These are phyloP conservation scores for Aspergillus sp. DNA, from an alignment of 2,329 filamentous ascomycete species.

Conservation along the genomic window DNA sequence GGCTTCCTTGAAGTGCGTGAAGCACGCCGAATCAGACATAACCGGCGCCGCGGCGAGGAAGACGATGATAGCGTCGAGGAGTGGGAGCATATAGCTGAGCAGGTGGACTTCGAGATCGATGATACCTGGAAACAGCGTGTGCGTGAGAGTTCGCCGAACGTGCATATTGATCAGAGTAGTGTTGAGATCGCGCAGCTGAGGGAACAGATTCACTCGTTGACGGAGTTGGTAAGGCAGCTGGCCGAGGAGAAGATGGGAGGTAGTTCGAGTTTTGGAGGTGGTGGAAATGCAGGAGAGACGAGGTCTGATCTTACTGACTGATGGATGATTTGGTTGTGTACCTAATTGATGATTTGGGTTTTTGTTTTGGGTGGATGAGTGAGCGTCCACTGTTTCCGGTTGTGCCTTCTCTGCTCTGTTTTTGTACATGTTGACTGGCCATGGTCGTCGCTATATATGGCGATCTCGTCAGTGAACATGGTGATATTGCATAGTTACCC, in stretches of 20 bases:
- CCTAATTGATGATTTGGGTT: not conserved
- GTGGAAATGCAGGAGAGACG: constrained; percentile 10
- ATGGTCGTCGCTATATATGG: not conserved
- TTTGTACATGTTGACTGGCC: not conserved
- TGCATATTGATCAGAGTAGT: constrained; percentile 76
- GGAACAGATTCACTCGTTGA: constrained; percentile 60
- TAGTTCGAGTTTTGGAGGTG: not conserved
- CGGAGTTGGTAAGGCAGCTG: constrained; percentile 64
- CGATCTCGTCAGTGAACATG: too few relatives aligned
- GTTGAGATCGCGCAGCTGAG: constrained; percentile 56
- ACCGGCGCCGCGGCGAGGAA: constrained; percentile 76
- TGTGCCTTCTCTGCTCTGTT: not conserved
- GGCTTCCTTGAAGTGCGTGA: constrained; percentile 68
- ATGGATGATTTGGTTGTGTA: not conserved
- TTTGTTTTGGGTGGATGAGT: not conserved
- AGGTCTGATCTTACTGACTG: constrained; percentile 13
- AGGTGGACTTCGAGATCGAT: constrained; percentile 77
- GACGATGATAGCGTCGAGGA: constrained; percentile 89
- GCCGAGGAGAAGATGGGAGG: constrained; percentile 21
- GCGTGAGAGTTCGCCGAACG: constrained; percentile 71
- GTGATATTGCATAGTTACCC: not conserved
- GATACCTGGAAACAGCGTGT: constrained; percentile 80
- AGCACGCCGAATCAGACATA: constrained; percentile 67
- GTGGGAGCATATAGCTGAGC: constrained; percentile 77
- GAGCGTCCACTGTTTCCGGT: not conserved